Conservation (phyloP, 1,139 yeast species). For the Meyerozyma carpophila region DNA sequence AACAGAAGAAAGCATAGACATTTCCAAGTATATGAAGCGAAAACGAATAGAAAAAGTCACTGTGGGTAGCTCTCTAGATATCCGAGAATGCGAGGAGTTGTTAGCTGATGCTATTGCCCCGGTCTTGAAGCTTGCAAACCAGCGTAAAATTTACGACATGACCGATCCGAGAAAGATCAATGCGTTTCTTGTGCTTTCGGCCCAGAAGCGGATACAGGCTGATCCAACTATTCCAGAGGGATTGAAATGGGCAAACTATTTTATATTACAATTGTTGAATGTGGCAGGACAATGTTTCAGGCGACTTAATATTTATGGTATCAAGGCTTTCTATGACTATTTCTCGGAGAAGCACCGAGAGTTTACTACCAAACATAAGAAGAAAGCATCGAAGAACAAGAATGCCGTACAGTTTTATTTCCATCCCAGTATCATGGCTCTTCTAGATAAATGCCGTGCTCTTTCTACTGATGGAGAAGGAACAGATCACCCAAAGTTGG, state of each 20-base stretch:
- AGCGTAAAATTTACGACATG: conserved; percentile 54
- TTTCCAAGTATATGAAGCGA: conserved; percentile 70
- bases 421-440: conserved; percentile 39
- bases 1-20: conserved; percentile 80
- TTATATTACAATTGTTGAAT: conserved; percentile 55
- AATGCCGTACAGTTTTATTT: conserved; percentile 55
- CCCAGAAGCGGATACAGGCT: conserved; percentile 50
- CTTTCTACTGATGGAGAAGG: conserved; percentile 35
- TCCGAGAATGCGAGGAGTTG: conserved; percentile 43
- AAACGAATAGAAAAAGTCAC: conserved; percentile 57
- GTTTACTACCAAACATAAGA: conserved; percentile 51
- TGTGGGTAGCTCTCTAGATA: conserved; percentile 50
- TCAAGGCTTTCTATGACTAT: conserved; percentile 66
- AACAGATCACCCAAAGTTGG: conserved; percentile 75
- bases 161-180: conserved; percentile 65
- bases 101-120: conserved; percentile 56
- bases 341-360: conserved; percentile 55
- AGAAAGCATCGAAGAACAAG: conserved; percentile 50
- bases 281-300: conserved; percentile 72
- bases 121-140: conserved; percentile 56
- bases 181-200: conserved; percentile 68
- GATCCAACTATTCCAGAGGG: conserved; percentile 59
- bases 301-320: conserved; percentile 75
- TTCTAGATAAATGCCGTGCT: conserved; percentile 42
- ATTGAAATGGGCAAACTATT: conserved; percentile 64